Conservation (phyloP, 441 rosid species). For the Arabidopsis lyrata region DNA sequence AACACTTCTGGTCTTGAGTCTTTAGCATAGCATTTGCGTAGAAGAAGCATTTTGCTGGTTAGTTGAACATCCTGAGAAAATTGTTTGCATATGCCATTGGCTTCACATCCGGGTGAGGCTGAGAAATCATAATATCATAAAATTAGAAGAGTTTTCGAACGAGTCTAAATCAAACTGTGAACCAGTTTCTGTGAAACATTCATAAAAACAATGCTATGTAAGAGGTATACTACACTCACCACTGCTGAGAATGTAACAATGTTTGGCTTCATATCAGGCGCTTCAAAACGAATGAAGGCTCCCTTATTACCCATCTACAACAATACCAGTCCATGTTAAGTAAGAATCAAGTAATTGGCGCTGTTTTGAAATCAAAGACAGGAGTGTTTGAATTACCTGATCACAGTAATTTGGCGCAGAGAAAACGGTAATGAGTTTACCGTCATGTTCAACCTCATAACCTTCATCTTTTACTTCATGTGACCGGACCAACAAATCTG, state of each 20-base stretch:
- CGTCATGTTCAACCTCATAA: slow-evolving; percentile 96
- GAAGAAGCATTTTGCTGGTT: slow-evolving; percentile 35
- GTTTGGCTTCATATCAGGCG: slow-evolving; percentile 91
- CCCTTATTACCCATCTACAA: slow-evolving; percentile 98
- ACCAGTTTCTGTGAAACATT: not conserved
- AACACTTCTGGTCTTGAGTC: slow-evolving; percentile 35
- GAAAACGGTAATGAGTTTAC: slow-evolving; percentile 94
- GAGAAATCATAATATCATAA: slow-evolving; percentile 42
- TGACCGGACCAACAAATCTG: slow-evolving; percentile 91
- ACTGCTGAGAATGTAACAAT: slow-evolving; percentile 92
- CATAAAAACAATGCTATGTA: slow-evolving; percentile 13
- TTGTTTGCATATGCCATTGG: slow-evolving; percentile 98
- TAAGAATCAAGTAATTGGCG: not conserved
- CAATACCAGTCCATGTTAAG: slow-evolving; percentile 1
- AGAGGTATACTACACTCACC: slow-evolving; percentile 61
- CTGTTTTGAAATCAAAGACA: not conserved
- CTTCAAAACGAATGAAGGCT: slow-evolving; percentile 90
- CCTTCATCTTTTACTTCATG: slow-evolving; percentile 99
- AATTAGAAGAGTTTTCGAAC: not conserved
- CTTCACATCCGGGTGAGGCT: slow-evolving; percentile 96
- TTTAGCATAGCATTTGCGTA: not conserved
- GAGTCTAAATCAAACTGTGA: not conserved
- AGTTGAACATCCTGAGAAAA: slow-evolving; percentile 84
- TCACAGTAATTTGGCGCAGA: slow-evolving; percentile 99
- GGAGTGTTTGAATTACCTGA: slow-evolving; percentile 62